Percentiles rank a stretch among this genome's conserved stretches.
phyloP scores from a whole-genome alignment of 495 filamentous ascomycete species.

The Podospora bellae-mahoneyi region DNA sequence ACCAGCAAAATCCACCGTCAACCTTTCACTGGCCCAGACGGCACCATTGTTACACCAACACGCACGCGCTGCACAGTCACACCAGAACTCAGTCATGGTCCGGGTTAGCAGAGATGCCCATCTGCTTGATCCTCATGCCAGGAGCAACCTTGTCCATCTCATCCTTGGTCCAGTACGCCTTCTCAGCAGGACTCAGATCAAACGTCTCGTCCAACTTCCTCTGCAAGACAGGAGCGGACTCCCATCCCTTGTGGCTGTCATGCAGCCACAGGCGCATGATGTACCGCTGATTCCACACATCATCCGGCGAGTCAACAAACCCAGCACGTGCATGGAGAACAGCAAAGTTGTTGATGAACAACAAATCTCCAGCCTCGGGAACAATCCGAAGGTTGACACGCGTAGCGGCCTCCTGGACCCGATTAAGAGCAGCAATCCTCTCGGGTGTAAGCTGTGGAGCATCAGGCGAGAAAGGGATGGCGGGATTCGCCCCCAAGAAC shows the following conservation, averaged over 20 bases:
- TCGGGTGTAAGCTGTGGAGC: neutral
- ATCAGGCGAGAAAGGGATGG: neutral
- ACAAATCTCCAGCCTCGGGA: neutral
- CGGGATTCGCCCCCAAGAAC: neutral
- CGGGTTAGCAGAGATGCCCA: neutral
- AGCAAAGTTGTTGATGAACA: neutral
- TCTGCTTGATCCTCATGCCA: neutral
- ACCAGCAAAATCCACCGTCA: neutral
- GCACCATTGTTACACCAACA: neutral
- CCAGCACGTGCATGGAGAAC: neutral
- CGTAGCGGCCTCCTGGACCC: neutral
- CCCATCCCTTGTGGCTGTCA: neutral
- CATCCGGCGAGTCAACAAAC: neutral
- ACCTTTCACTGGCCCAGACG: neutral
- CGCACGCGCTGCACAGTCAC: no score
- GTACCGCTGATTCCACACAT: neutral
- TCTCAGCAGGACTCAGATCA: neutral
- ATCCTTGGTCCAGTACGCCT: neutral
- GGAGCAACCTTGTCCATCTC: neutral
- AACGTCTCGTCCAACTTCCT: neutral
- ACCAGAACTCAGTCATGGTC: neutral
- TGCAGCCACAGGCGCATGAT: neutral
- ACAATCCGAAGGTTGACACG: neutral
- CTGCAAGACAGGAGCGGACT: neutral
- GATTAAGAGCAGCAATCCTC: neutral